Base-by-base conservation (phyloP, 352 stramenopile species). In the Globisporangium perplexum region DNA sequence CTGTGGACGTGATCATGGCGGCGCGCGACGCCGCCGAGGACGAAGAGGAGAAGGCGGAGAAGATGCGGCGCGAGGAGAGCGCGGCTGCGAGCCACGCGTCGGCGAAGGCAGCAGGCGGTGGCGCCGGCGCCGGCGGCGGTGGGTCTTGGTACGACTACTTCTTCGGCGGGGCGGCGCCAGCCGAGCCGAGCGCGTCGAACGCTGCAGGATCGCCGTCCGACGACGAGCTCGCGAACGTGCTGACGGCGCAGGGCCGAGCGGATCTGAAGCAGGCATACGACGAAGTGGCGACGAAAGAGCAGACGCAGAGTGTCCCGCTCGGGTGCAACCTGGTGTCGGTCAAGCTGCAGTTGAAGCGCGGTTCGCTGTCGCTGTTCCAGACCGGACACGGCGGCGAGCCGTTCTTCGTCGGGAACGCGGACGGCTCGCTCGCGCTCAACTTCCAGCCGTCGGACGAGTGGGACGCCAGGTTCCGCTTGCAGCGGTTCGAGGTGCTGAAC, bases 111-210 rank as follows among this genome's bases (percentile, higher is more conserved):
- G n/a, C n/a, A n/a, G n/a, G n/a, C n/a, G n/a, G n/a, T n/a, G 26
- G 26, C 26, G 26, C 3, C 26, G 26, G 26, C 3, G 64, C 65
- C 45, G 51, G 11, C 7, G 33, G 58, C 18, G 70, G 70, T 31
- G 63, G 66, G 2, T 86, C 78, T 2, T 93, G 83, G 83, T 93
- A 91, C 49, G 77, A 68, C 15, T 93, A 92, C 47, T 91, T 93
- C 52, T 93, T 93, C 41, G 72, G 77, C 39, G 63, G 60, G 7
- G 56, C 68, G 15, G 24, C 71, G 18, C 18, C 59, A 14, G 17
- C 56, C 20, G 14, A 31, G 8, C 20, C 48, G 23, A 57, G 38
- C 4, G 10, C 55, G 11, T 39, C 59, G 51, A 65, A 22, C 23
- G 12, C 31, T 15, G 31, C 50, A 41, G n/a, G 12, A 38, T 12